Evolutionary conservation across 2,329 filamentous ascomycete species (phyloP), one percentile per base, ranked within the genome.

Genomic region (Alternaria incomplexa): DNA sequence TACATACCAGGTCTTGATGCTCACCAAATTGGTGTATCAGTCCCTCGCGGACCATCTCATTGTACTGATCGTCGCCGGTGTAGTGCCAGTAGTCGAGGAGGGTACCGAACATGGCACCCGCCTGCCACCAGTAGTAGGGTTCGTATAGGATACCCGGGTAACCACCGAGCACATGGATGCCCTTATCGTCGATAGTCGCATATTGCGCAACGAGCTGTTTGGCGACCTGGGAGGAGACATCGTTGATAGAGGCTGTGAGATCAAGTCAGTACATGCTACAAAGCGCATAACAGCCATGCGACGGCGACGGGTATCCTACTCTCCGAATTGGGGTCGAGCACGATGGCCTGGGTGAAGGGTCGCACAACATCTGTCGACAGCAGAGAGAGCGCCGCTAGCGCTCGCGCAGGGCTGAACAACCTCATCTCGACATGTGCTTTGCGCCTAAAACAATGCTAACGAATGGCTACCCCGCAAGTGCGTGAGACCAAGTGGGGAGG

Each of bases 51-150:
- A 88, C 87, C 45, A 92, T 81, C 15, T 89, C 82, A 75, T 93
- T 93, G 81, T 91, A 96, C 32, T 85, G 85, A 5, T 85, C 81
- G 74, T 95, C 91, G 20, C 89, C 89, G 0, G 92, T 95, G 76
- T 93, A 92, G 75, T 90, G 91, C 91, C 92, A 96, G 78, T 96
- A 96, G 73, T 96, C 91, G 56, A 96, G 84, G 65, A 96, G 82
- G 3, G 90, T 84, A 62, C 85, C 86, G 72, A 87, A 87, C 83
- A 94, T 88, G 60, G 91, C 91, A 56, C 91, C 91, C 11, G 85
- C 90, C 80, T 91, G 90, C 92, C 89, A 93, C 85, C 85, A 87
- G 75, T 85, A 86, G 68, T 86, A 85, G 17, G 86, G 86, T 70
- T 23, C 84, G 81, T 55, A 88, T 64, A 74, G 20, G 17, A 77